Evolutionary conservation across 306 rosid genomes (phyloP).

Genomic region (Arachis stenosperma): DNA sequence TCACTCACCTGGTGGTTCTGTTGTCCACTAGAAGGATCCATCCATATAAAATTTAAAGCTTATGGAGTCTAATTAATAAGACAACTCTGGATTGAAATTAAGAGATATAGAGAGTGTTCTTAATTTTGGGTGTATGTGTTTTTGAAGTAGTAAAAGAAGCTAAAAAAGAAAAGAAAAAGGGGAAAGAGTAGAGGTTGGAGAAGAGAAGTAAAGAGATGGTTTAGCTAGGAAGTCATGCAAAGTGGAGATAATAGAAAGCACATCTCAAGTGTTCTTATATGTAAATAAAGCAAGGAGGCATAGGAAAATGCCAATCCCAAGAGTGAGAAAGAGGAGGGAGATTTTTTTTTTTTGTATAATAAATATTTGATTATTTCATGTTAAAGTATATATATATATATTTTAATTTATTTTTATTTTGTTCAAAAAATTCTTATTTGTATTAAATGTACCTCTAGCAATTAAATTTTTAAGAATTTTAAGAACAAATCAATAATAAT

Average conservation of each 20-base stretch:
- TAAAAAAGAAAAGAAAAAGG: neutral
- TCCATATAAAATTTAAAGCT: conserved; percentile 47
- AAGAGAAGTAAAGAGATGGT: neutral
- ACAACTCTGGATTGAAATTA: too few relatives aligned
- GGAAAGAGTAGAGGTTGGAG: neutral
- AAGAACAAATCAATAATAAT: too few relatives aligned
- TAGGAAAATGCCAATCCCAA: too few relatives aligned
- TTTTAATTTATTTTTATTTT: too few relatives aligned
- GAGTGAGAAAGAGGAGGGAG: too few relatives aligned
- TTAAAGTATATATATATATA: too few relatives aligned
- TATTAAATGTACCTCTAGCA: too few relatives aligned
- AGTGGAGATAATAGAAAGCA: conserved; percentile 56
- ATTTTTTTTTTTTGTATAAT: too few relatives aligned
- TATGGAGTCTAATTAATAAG: neutral
- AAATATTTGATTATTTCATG: too few relatives aligned
- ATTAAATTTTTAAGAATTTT: too few relatives aligned
- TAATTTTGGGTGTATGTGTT: neutral
- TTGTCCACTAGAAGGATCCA: conserved; percentile 84
- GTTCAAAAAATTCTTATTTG: too few relatives aligned
- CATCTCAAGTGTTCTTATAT: conserved; percentile 40
- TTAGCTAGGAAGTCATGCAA: conserved; percentile 49
- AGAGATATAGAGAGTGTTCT: conserved; percentile 34
- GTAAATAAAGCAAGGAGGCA: conserved; percentile 46
- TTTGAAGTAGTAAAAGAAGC: neutral
- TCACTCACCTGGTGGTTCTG: conserved; percentile 59